These are phyloP conservation scores for Tetracladium setigerum DNA, from an alignment of 495 filamentous ascomycete genomes.

Conservation along the genomic window DNA sequence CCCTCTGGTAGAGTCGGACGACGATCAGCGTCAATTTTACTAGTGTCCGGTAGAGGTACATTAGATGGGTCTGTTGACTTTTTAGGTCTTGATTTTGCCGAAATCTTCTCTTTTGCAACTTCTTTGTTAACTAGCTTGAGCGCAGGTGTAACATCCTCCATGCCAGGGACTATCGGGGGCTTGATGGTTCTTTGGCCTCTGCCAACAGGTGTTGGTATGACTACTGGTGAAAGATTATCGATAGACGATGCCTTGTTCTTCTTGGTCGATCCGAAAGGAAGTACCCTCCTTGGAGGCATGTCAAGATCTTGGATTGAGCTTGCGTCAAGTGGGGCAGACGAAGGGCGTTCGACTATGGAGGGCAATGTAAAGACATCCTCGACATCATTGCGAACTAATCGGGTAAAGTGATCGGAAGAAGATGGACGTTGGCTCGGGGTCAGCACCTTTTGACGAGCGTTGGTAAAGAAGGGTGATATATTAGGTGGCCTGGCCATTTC, in stretches of 20 bases:
- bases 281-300: conserved; percentile 28
- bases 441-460: no score
- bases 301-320: neutral
- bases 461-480: neutral
- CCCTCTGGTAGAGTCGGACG: neutral
- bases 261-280: conserved; percentile 25
- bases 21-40: no score
- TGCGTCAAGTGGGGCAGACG: conserved; percentile 3
- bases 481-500: neutral
- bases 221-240: conserved; percentile 2
- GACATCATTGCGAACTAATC: neutral
- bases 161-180: neutral
- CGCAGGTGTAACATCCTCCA: neutral
- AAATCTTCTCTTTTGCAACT: conserved; percentile 7
- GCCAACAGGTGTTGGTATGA: conserved; percentile 2
- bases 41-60: no score
- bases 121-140: neutral
- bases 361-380: no score
- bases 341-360: neutral
- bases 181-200: neutral
- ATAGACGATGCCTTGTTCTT: neutral
- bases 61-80: no score
- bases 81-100: no score
- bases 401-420: neutral
- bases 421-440: no score